Conservation (phyloP, 2,329 filamentous ascomycete genomes). For the Raffaelea deltoideospora region DNA sequence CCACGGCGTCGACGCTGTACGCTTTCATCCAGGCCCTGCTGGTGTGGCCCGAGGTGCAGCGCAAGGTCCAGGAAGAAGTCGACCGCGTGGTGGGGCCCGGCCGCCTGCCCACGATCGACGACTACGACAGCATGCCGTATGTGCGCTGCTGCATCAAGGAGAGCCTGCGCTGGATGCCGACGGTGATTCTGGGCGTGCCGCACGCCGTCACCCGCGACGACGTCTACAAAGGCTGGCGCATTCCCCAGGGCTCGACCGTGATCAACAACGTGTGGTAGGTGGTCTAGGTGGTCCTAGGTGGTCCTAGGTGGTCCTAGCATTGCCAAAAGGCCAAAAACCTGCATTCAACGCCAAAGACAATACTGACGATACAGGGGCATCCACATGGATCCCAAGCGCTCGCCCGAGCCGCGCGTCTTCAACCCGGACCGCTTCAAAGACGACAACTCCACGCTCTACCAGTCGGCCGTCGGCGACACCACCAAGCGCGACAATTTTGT, state of each 20-base stretch:
- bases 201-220: slow-evolving; percentile 26
- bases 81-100: slow-evolving; percentile 23
- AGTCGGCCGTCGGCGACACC: slow-evolving; percentile 13
- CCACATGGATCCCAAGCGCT: slow-evolving; percentile 27
- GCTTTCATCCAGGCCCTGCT: slow-evolving; percentile 30
- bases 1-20: slow-evolving; percentile 22
- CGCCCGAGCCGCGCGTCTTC: slow-evolving; percentile 25
- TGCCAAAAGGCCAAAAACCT: no score
- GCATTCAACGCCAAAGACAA: no score
- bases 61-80: slow-evolving; percentile 22
- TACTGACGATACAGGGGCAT: no score
- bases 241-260: slow-evolving; percentile 28
- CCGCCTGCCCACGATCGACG: slow-evolving; percentile 21
- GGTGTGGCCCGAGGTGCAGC: slow-evolving; percentile 25
- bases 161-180: slow-evolving; percentile 27
- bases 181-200: slow-evolving; percentile 21
- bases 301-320: no score
- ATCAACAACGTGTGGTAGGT: slow-evolving; percentile 24
- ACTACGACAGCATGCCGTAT: slow-evolving; percentile 24
- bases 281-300: no score
- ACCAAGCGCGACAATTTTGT: slow-evolving; percentile 34
- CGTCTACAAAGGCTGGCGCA: slow-evolving; percentile 25
- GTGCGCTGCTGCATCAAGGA: slow-evolving; percentile 28
- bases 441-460: slow-evolving; percentile 11
- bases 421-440: slow-evolving; percentile 23